phyloP scores from a whole-genome alignment of 2,329 filamentous ascomycete genomes.

The Hymenoscyphus repandus region DNA sequence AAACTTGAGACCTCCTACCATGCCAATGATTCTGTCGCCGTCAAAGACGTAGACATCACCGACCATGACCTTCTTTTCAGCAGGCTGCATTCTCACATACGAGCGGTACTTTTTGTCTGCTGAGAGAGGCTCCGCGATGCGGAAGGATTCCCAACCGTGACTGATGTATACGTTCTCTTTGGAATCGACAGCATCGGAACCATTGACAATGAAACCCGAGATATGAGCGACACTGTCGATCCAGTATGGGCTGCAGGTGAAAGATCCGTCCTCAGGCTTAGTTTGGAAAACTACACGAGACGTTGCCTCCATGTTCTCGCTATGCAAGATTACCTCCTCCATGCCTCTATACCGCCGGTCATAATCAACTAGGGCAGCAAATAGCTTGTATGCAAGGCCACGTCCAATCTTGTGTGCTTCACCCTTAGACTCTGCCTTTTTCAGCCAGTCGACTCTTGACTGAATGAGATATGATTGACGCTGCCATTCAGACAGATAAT shows the following conservation, averaged over 20 bases:
- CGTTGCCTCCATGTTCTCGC: slow-evolving; percentile 43
- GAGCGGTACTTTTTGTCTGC: slow-evolving; percentile 45
- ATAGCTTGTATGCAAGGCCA: slow-evolving; percentile 72
- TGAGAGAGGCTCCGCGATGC: slow-evolving; percentile 43
- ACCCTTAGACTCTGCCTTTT: slow-evolving; percentile 57
- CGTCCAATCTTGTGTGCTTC: slow-evolving; percentile 68
- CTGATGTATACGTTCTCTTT: slow-evolving; percentile 53
- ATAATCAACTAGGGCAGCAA: slow-evolving; percentile 53
- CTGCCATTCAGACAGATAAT: slow-evolving; percentile 61
- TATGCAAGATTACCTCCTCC: slow-evolving; percentile 49
- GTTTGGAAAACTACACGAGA: slow-evolving; percentile 44
- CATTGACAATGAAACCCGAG: slow-evolving; percentile 57
- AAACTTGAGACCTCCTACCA: slow-evolving; percentile 26
- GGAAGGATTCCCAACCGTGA: slow-evolving; percentile 52
- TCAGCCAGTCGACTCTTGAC: slow-evolving; percentile 52
- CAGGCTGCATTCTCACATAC: slow-evolving; percentile 53
- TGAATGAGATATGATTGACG: slow-evolving; percentile 66
- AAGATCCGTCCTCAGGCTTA: slow-evolving; percentile 42
- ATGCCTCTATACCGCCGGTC: slow-evolving; percentile 49
- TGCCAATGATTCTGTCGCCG: slow-evolving; percentile 24
- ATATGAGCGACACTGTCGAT: slow-evolving; percentile 55
- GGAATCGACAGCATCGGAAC: slow-evolving; percentile 50
- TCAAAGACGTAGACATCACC: slow-evolving; percentile 53
- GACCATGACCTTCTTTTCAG: slow-evolving; percentile 43
- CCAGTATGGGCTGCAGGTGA: slow-evolving; percentile 52